Evolutionary conservation across 2,329 filamentous ascomycete genomes (phyloP).

Genomic region (Neophaeococcomyces aloes): DNA sequence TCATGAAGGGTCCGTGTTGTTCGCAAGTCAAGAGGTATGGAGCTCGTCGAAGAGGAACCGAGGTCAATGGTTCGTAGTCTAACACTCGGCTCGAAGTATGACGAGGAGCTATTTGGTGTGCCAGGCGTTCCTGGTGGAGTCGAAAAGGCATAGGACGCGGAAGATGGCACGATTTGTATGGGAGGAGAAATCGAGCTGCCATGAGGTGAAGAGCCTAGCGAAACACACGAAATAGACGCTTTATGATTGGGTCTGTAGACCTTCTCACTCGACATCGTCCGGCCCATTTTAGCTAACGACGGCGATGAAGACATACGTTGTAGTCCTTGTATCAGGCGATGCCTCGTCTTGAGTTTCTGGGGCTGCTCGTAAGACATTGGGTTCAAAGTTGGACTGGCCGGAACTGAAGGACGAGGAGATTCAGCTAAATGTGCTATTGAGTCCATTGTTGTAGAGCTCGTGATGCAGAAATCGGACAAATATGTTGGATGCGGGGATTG

Average conservation of each 20-base stretch:
- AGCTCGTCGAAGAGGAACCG: slow-evolving; percentile 31
- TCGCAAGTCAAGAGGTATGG: slow-evolving; percentile 54
- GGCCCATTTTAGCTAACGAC: slow-evolving; percentile 54
- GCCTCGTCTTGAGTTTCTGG: slow-evolving; percentile 56
- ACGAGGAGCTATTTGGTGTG: slow-evolving; percentile 36
- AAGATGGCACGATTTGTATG: too few species aligned
- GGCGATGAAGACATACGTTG: slow-evolving; percentile 75
- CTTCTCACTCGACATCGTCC: slow-evolving; percentile 52
- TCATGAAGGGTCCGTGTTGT: slow-evolving; percentile 25
- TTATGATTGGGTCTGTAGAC: slow-evolving; percentile 51
- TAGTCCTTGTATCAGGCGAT: slow-evolving; percentile 60
- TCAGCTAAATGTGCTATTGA: too few species aligned
- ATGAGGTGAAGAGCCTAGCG: slow-evolving; percentile 45
- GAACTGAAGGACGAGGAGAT: slow-evolving; percentile 5
- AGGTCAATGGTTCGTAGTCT: slow-evolving; percentile 42
- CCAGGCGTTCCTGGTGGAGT: slow-evolving; percentile 45
- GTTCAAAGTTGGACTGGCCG: slow-evolving; percentile 2
- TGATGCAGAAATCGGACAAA: neutral
- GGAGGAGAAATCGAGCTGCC: slow-evolving; percentile 45
- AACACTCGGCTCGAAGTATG: slow-evolving; percentile 44
- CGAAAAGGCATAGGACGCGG: slow-evolving; percentile 42
- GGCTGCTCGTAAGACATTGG: slow-evolving; percentile 26
- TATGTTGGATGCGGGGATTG: neutral
- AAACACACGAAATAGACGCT: slow-evolving; percentile 56
- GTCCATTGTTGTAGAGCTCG: neutral